Base-by-base conservation (phyloP, 1,284 basidiomycete species). In the Pyrrhoderma noxium region DNA sequence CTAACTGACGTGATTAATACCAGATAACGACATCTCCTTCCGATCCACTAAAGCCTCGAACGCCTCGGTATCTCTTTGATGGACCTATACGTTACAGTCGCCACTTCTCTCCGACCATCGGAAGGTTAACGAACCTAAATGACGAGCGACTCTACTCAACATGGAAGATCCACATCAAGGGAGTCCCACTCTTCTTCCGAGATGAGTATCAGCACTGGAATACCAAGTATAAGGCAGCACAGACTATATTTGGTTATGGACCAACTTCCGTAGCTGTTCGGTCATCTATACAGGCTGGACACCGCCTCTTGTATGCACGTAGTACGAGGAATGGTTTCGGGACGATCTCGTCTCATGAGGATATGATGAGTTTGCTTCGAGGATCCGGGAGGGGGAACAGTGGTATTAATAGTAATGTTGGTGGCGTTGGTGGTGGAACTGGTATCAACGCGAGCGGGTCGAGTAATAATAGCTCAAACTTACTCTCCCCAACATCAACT, bases 131-230 rank as follows among this genome's bases (percentile, higher is more conserved):
- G 3, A 77, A 78, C 53, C 62, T 80, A 49, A 74, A 79, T 61
- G 76, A 80, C 53, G 72, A 71, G 0, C 77, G 84, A 0, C 69
- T 87, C n/a, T 88, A 87, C 64, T 81, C 82, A 22, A 89, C 85
- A 1, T 89, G 85, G 85, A 87, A 87, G 63, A 73, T 87, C 56
- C 83, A 79, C 61, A 69, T 88, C 62, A 73, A 73, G 51, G 81
- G 78, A 27, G 66, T 87, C 2, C 73, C 70, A 2, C 62, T 73
- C 7, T 77, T 78, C 66, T 84, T 88, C 61, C 70, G 75, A 2
- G 74, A 82, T 60, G 64, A 59, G n/a, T 65, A 74, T 47, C 85
- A 88, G 60, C 68, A 64, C 22, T 88, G 84, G 85, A 85, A 84
- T 62, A 65, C 57, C 50, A 59, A 74, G 18, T 85, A 88, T 70